Evolutionary conservation across 768 basidiomycete species (phyloP).

Genomic region (Obba rivulosa): DNA sequence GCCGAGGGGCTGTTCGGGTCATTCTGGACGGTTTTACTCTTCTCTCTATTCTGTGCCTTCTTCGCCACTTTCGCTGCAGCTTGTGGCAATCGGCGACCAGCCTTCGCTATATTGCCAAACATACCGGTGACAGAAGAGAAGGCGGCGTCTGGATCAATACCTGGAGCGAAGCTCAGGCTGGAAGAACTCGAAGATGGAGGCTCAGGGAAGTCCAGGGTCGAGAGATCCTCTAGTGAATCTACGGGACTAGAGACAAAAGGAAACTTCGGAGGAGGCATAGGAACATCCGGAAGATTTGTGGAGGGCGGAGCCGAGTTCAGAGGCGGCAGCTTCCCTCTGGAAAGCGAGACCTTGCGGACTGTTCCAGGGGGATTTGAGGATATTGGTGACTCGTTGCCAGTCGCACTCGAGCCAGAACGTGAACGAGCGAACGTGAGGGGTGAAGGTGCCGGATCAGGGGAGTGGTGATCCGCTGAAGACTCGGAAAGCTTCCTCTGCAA

Average conservation of each 20-base stretch:
- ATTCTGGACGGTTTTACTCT: background rate
- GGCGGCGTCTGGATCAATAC: slow-evolving; percentile 14
- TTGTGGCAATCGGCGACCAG: background rate
- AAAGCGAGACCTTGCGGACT: slow-evolving; percentile 21
- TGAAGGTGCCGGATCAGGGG: slow-evolving; percentile 3
- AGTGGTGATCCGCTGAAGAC: slow-evolving; percentile 11
- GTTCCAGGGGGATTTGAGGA: slow-evolving; percentile 14
- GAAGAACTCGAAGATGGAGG: slow-evolving; percentile 19
- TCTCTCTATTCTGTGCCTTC: background rate
- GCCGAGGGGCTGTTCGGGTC: slow-evolving; percentile 7
- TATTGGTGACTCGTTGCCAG: slow-evolving; percentile 7
- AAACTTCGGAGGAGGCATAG: slow-evolving; percentile 13
- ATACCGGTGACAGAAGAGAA: background rate
- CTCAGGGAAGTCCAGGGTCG: slow-evolving; percentile 16
- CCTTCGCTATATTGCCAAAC: slow-evolving; percentile 11
- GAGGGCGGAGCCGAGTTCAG: slow-evolving; percentile 19
- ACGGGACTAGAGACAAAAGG: slow-evolving; percentile 7
- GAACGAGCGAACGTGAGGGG: slow-evolving; percentile 12
- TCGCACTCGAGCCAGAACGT: slow-evolving; percentile 9
- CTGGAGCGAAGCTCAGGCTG: slow-evolving; percentile 22
- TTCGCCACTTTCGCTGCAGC: too few relatives aligned
- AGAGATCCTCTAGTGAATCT: slow-evolving; percentile 13
- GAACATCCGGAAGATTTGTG: slow-evolving; percentile 11
- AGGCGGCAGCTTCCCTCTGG: slow-evolving; percentile 18
- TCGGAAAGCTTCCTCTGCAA: slow-evolving; percentile 18